A percentile compares a stretch with the other conserved stretches of the same genome.
Evolutionary conservation across 2,329 filamentous ascomycete genomes (phyloP).

Genomic region (Aspergillus sergii): DNA sequence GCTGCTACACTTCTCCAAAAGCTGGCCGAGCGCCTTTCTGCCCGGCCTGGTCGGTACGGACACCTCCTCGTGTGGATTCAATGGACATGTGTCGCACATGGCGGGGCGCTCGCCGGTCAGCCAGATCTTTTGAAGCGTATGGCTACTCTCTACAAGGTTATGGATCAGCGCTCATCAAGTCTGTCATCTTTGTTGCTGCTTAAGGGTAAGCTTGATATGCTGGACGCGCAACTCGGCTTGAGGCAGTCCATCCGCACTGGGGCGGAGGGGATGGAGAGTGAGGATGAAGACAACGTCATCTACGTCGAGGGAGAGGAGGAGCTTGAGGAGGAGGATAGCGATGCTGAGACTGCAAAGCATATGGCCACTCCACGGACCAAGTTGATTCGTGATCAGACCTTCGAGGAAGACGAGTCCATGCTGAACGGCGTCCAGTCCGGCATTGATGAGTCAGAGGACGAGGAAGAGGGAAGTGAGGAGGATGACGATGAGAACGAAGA

Average conservation of each 20-base stretch:
- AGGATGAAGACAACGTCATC: conserved; percentile 74
- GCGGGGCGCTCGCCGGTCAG: conserved; percentile 84
- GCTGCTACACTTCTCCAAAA: conserved; percentile 78
- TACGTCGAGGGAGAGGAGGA: conserved; percentile 84
- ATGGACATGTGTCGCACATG: conserved; percentile 90
- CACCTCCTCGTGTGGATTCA: conserved; percentile 94
- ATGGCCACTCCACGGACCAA: conserved; percentile 35
- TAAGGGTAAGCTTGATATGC: conserved; percentile 93
- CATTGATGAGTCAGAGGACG: conserved; percentile 46
- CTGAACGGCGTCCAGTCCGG: conserved; percentile 40
- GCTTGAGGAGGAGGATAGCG: conserved; percentile 47
- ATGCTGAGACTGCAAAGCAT: conserved; percentile 30
- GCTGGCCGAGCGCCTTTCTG: conserved; percentile 83
- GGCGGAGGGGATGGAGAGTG: conserved; percentile 41
- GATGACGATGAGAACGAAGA: conserved; percentile 44
- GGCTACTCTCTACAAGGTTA: conserved; percentile 77
- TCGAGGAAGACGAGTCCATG: conserved; percentile 47
- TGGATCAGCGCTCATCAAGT: conserved; percentile 82
- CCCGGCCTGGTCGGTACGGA: conserved; percentile 83
- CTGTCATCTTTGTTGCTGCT: conserved; percentile 80
- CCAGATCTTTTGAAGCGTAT: conserved; percentile 80
- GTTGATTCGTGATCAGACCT: conserved; percentile 41
- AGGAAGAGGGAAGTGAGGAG: conserved; percentile 62
- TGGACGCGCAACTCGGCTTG: conserved; percentile 85
- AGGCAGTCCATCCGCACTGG: conserved; percentile 67